phyloP scores from a whole-genome alignment of 1,284 basidiomycete species.

The Puccinia sorghi region DNA sequence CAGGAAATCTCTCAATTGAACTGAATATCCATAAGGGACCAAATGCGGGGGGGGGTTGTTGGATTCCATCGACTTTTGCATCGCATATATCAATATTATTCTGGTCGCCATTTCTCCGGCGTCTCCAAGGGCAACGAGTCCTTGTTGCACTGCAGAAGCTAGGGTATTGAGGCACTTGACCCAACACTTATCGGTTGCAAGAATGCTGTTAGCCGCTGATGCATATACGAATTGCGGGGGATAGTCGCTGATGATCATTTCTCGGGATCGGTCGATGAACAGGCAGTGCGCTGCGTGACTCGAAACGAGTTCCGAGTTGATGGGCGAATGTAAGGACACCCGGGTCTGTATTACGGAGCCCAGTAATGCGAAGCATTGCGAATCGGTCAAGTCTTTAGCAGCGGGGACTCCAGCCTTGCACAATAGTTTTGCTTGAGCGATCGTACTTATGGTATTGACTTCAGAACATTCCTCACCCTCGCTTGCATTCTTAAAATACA shows the following conservation, averaged over 20 bases:
- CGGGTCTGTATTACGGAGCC: constrained; percentile 2
- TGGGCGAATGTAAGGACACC: not conserved
- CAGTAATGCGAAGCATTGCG: not conserved
- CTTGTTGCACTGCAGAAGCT: not conserved
- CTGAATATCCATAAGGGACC: not conserved
- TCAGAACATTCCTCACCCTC: not conserved
- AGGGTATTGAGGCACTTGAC: not conserved
- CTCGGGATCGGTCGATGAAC: not conserved
- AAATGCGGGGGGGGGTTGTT: no score
- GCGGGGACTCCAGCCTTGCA: no score
- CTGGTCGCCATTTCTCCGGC: not conserved
- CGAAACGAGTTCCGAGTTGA: constrained; percentile 1
- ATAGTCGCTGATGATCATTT: not conserved
- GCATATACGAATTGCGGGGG: not conserved
- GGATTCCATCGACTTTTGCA: not conserved
- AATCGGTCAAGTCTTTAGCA: not conserved
- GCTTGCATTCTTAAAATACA: not conserved
- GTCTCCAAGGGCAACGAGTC: not conserved
- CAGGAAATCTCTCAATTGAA: not conserved
- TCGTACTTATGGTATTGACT: not conserved
- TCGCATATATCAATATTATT: not conserved
- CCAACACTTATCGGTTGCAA: not conserved
- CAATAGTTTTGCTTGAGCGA: not conserved
- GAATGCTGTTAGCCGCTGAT: not conserved
- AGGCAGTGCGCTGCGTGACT: not conserved